phyloP scores from a whole-genome alignment of 306 rosid species.

The Rubus idaeus region DNA sequence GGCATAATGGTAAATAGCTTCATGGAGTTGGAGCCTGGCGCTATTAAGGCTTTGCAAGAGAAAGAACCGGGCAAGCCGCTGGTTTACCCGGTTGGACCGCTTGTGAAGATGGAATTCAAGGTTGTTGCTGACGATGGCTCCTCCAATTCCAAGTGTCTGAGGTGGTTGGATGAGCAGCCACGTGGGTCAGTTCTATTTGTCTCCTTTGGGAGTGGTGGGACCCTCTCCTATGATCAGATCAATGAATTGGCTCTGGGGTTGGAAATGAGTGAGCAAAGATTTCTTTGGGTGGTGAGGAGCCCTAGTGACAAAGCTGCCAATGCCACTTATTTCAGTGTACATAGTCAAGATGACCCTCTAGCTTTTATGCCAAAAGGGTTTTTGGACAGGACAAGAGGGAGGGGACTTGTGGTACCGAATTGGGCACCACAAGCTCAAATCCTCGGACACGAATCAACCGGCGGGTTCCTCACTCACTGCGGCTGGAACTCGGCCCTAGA shows the following conservation, averaged over 20 bases:
- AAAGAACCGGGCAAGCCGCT: slow-evolving; percentile 39
- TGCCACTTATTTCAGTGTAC: slow-evolving; percentile 46
- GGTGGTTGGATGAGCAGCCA: slow-evolving; percentile 49
- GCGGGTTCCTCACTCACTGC: slow-evolving; percentile 71
- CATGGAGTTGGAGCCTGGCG: slow-evolving; percentile 56
- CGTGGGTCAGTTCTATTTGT: slow-evolving; percentile 42
- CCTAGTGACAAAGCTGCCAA: slow-evolving; percentile 35
- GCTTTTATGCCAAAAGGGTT: slow-evolving; percentile 62
- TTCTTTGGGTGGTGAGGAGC: slow-evolving; percentile 47
- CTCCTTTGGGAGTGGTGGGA: slow-evolving; percentile 52
- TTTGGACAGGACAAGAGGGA: slow-evolving; percentile 42
- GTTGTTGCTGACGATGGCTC: not conserved
- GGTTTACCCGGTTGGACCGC: slow-evolving; percentile 61
- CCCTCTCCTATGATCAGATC: slow-evolving; percentile 34
- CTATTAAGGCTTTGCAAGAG: slow-evolving; percentile 28
- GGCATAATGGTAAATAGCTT: slow-evolving; percentile 62
- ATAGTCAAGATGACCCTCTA: slow-evolving; percentile 26
- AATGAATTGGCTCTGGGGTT: slow-evolving; percentile 41
- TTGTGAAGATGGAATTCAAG: slow-evolving; percentile 33
- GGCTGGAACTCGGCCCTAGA: slow-evolving; percentile 82
- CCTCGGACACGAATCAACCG: slow-evolving; percentile 56
- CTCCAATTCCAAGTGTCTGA: slow-evolving; percentile 28
- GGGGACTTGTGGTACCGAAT: slow-evolving; percentile 43
- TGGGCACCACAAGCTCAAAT: slow-evolving; percentile 86
- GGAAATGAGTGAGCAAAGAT: slow-evolving; percentile 43